These are phyloP conservation scores for Alloascoidea africana DNA, from an alignment of 805 yeast genomes.

Conservation along the genomic window DNA sequence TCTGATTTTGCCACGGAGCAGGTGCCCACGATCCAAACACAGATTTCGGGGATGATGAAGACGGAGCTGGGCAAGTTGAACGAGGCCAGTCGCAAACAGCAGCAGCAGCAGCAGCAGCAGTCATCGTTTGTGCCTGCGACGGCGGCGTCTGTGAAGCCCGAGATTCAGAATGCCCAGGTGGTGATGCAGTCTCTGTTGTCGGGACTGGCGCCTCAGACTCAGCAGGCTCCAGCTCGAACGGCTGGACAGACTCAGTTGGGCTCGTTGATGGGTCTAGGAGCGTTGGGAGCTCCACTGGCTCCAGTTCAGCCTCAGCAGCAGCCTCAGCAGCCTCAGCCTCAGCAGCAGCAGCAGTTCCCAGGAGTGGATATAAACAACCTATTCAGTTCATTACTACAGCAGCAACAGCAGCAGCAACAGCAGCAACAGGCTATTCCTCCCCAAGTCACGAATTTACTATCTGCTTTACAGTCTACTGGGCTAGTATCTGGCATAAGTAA, in stretches of 20 bases:
- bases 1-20: conserved; percentile 13
- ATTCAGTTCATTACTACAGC: conserved; percentile 4
- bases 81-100: conserved; percentile 8
- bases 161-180: conserved; percentile 5
- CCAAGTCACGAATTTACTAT: too few relatives aligned
- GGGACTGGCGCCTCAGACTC: conserved; percentile 6
- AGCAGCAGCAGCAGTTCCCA: conserved; percentile 7
- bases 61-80: conserved; percentile 15
- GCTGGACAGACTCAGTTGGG: conserved; percentile 12
- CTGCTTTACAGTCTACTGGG: too few relatives aligned
- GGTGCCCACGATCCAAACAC: conserved; percentile 15
- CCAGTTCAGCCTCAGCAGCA: conserved; percentile 9
- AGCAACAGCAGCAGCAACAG: conserved; percentile 1
- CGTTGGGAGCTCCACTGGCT: conserved; percentile 8
- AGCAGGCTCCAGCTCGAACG: conserved; percentile 6
- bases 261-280: conserved; percentile 9
- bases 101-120: conserved; percentile 9
- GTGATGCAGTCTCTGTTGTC: conserved; percentile 5
- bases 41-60: conserved; percentile 13
- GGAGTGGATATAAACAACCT: too few relatives aligned
- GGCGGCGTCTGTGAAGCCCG: conserved; percentile 7
- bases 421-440: not conserved
- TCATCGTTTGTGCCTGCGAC: conserved; percentile 9
- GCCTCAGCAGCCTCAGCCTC: conserved; percentile 6
- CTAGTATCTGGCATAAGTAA: too few relatives aligned